Evolutionary conservation across 371 early-diverging fungal genomes (phyloP).

Genomic region (Dinochytrium kinnereticum): DNA sequence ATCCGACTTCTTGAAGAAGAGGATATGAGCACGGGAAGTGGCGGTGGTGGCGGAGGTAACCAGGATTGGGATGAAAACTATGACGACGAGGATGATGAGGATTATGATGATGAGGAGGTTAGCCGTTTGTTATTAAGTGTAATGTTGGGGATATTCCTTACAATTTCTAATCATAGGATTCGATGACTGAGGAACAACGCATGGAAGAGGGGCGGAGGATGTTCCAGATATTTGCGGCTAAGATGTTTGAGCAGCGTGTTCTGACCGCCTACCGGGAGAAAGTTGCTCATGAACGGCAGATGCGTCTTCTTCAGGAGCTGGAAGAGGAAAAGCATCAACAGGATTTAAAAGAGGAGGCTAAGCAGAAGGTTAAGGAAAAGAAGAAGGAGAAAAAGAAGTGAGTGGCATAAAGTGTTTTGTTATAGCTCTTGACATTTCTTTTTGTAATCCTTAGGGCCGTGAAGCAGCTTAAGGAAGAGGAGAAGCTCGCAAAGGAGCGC

Average conservation of each 20-base stretch:
- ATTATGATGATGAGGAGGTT: slow-evolving; percentile 24
- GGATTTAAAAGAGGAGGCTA: slow-evolving; percentile 67
- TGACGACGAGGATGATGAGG: slow-evolving; percentile 33
- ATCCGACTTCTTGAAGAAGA: slow-evolving; percentile 77
- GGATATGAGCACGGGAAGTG: slow-evolving; percentile 47
- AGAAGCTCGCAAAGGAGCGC: slow-evolving; percentile 61
- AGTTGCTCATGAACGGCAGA: slow-evolving; percentile 81
- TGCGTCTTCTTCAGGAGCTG: slow-evolving; percentile 76
- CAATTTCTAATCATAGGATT: slow-evolving; percentile 57
- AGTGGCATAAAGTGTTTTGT: slow-evolving; percentile 56
- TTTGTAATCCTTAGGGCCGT: slow-evolving; percentile 23
- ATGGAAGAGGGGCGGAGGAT: slow-evolving; percentile 90
- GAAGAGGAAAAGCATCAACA: slow-evolving; percentile 80
- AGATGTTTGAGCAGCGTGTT: slow-evolving; percentile 94
- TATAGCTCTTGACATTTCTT: not conserved
- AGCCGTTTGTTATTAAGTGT: not conserved
- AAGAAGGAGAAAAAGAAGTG: slow-evolving; percentile 71
- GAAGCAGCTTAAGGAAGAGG: slow-evolving; percentile 61
- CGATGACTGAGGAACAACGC: slow-evolving; percentile 79
- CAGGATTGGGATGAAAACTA: slow-evolving; percentile 32
- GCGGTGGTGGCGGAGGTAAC: slow-evolving; percentile 51
- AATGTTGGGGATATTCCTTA: not conserved
- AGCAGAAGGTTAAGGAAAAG: slow-evolving; percentile 61
- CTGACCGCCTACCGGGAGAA: slow-evolving; percentile 90
- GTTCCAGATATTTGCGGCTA: slow-evolving; percentile 94